Conservation (phyloP, 768 basidiomycete species). For the Lactarius sp. region DNA sequence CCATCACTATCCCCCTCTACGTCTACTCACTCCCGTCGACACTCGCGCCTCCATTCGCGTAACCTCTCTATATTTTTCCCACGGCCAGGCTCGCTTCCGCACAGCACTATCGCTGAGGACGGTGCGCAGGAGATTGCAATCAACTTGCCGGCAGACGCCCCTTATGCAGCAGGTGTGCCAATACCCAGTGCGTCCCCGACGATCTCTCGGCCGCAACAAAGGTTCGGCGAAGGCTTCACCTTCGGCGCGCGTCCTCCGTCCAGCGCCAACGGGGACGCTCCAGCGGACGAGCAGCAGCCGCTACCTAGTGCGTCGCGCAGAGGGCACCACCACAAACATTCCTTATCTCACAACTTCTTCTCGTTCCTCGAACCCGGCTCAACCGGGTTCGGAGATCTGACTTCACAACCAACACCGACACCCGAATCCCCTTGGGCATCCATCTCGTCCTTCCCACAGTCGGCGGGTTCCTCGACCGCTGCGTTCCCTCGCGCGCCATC, state of each 20-base stretch:
- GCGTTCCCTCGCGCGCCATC: conserved; percentile 7
- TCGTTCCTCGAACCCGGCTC: conserved; percentile 84
- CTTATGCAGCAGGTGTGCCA: conserved; percentile 2
- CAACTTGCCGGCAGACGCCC: conserved; percentile 28
- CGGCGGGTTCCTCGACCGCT: conserved; percentile 10
- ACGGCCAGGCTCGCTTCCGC: conserved; percentile 59
- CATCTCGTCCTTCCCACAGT: conserved; percentile 39
- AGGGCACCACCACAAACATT: conserved; percentile 92
- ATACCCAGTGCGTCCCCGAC: conserved; percentile 44
- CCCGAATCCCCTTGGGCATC: conserved; percentile 69
- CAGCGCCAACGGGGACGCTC: conserved; percentile 26
- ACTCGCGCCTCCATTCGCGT: conserved; percentile 78
- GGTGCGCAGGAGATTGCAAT: conserved; percentile 50
- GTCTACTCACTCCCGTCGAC: conserved; percentile 38
- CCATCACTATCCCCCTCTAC: conserved; percentile 27
- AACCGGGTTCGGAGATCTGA: conserved; percentile 36
- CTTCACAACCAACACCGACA: conserved; percentile 53
- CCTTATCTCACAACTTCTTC: conserved; percentile 91
- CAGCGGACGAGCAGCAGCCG: conserved; percentile 29
- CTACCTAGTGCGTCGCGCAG: conserved; percentile 40
- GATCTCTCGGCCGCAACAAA: conserved; percentile 32
- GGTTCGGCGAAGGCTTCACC: conserved; percentile 53
- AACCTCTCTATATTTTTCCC: conserved; percentile 93
- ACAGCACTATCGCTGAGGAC: conserved; percentile 63
- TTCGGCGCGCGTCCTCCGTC: conserved; percentile 56